Evolutionary conservation across 345 rosid species (phyloP).

Genomic region (Aquilaria yunnanensis): DNA sequence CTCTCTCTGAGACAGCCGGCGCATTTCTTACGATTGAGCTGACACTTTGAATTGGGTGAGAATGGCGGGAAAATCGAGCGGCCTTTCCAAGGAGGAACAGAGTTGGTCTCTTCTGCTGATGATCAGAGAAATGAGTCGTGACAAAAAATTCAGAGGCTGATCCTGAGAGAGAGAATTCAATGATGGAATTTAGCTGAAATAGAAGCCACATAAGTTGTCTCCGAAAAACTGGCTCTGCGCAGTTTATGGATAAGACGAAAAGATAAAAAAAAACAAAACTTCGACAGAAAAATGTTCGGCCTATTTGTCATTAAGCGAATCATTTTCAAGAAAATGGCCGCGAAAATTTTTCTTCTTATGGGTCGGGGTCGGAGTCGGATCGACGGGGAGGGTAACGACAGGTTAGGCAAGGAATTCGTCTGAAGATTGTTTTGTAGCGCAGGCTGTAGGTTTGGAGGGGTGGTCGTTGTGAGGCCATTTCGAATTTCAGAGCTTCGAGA

Average conservation of each 20-base stretch:
- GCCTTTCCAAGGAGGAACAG: neutral
- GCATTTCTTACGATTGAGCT: constrained; percentile 17
- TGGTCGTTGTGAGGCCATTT: neutral
- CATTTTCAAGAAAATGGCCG: neutral
- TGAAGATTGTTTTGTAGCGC: too few relatives aligned
- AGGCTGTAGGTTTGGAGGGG: too few relatives aligned
- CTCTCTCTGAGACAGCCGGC: constrained; percentile 26
- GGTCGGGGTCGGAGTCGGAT: too few relatives aligned
- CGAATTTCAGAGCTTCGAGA: too few relatives aligned
- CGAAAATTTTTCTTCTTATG: too few relatives aligned
- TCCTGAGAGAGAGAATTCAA: constrained; percentile 17
- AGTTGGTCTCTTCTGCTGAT: neutral
- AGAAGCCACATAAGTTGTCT: constrained; percentile 31
- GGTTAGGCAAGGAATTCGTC: too few relatives aligned
- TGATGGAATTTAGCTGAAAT: constrained; percentile 10
- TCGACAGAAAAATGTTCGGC: neutral
- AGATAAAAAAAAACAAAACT: constrained; percentile 10
- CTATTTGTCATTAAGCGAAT: constrained; percentile 17
- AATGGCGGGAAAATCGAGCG: constrained; percentile 25
- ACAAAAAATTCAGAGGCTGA: constrained; percentile 3
- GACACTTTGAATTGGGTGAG: constrained; percentile 3
- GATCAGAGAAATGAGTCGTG: constrained; percentile 5
- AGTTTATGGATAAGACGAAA: constrained; percentile 14
- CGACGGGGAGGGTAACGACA: too few relatives aligned
- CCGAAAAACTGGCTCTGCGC: neutral